These are phyloP conservation scores for Gracilaria vermiculophylla DNA, from an alignment of 23 red algal genomes.

Conservation along the genomic window DNA sequence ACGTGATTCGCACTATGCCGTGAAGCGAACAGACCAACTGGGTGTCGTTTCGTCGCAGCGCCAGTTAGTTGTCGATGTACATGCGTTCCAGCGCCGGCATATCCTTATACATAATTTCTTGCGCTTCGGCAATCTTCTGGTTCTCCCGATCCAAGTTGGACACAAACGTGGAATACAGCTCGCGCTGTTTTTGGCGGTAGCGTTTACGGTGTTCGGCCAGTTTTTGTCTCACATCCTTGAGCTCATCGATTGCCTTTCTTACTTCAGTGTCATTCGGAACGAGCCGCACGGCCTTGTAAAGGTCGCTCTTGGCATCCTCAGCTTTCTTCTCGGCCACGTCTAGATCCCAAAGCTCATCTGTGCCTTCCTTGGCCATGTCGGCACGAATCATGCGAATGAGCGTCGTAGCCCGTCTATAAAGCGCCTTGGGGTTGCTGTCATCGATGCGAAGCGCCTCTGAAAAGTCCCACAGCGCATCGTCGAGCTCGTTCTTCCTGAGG, in stretches of 20 bases:
- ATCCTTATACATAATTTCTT: constrained; percentile 28
- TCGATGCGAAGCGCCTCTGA: constrained; percentile 86
- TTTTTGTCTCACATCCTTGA: constrained; percentile 31
- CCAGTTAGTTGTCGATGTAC: constrained; percentile 37
- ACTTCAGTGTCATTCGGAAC: constrained; percentile 35
- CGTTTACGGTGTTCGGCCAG: constrained; percentile 48
- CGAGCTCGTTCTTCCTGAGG: constrained; percentile 46
- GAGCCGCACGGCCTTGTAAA: constrained; percentile 32
- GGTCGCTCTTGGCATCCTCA: constrained; percentile 40
- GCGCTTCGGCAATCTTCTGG: constrained; percentile 10
- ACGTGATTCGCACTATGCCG: no score
- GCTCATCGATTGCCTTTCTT: constrained; percentile 39
- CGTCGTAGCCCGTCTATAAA: constrained; percentile 57
- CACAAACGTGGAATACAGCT: constrained; percentile 62
- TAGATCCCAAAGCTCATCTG: constrained; percentile 81
- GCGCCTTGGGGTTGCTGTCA: constrained; percentile 58
- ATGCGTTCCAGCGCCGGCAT: constrained; percentile 60
- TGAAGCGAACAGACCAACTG: no score
- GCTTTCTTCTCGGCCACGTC: constrained; percentile 52
- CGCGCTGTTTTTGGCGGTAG: constrained; percentile 48
- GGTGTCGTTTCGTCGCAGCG: background rate
- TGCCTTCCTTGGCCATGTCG: constrained; percentile 75
- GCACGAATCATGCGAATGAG: constrained; percentile 38
- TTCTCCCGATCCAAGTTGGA: constrained; percentile 74
- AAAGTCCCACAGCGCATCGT: constrained; percentile 94